Evolutionary conservation across 495 filamentous ascomycete genomes (phyloP).

Genomic region (Lasiosphaeria miniovina): DNA sequence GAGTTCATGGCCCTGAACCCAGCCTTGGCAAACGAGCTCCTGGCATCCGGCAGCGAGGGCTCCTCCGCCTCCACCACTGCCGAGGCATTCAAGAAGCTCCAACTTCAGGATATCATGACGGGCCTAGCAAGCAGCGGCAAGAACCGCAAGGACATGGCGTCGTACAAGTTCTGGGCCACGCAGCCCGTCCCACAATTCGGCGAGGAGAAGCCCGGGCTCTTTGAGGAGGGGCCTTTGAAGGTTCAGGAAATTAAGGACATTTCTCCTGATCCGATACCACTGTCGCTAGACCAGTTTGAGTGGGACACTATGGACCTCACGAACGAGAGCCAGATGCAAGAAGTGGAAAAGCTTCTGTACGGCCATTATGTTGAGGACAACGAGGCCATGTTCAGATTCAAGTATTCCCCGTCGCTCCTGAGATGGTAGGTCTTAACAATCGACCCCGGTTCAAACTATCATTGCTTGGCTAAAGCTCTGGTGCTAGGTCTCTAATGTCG

Average conservation of each 20-base stretch:
- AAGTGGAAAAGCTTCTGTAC: constrained; percentile 83
- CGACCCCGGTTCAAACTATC: neutral
- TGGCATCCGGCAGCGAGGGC: constrained; percentile 23
- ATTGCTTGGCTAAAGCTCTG: constrained; percentile 21
- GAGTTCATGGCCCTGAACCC: constrained; percentile 61
- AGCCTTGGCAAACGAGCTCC: constrained; percentile 55
- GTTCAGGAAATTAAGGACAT: constrained; percentile 72
- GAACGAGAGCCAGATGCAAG: constrained; percentile 56
- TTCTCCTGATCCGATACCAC: constrained; percentile 60
- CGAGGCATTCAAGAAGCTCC: constrained; percentile 68
- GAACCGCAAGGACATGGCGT: constrained; percentile 92
- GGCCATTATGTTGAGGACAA: constrained; percentile 96
- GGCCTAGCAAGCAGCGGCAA: constrained; percentile 72
- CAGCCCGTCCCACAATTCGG: constrained; percentile 90
- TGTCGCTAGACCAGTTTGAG: constrained; percentile 74
- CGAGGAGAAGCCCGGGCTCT: constrained; percentile 37
- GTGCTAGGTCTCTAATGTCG: constrained; percentile 76
- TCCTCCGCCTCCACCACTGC: constrained; percentile 35
- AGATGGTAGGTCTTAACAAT: constrained; percentile 62
- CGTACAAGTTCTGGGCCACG: constrained; percentile 97
- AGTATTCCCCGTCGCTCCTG: constrained; percentile 83
- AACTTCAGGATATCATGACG: constrained; percentile 75
- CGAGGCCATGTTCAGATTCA: constrained; percentile 95
- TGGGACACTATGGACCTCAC: constrained; percentile 90
- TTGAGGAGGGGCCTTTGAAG: constrained; percentile 55